These are phyloP conservation scores for Exophiala sp. DNA, from an alignment of 2,329 filamentous ascomycete genomes.

Conservation along the genomic window DNA sequence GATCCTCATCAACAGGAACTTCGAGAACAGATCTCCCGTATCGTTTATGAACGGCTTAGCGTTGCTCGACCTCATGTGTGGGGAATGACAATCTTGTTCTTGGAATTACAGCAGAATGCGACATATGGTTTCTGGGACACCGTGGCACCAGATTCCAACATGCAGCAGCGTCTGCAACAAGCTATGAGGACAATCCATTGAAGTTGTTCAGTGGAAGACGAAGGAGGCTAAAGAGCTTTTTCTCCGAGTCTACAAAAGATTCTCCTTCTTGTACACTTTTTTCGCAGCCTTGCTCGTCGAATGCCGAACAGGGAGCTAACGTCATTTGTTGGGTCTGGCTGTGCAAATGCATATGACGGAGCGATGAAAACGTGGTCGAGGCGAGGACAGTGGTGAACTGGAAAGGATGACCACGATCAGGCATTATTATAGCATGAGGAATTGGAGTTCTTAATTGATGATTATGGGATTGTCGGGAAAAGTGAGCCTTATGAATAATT, in stretches of 20 bases:
- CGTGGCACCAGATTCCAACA: slow-evolving; percentile 15
- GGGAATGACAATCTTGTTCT: slow-evolving; percentile 83
- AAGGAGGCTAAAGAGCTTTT: not conserved
- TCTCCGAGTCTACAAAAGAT: slow-evolving; percentile 5
- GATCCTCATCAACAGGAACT: slow-evolving; percentile 76
- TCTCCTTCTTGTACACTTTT: slow-evolving; percentile 25
- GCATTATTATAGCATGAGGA: slow-evolving; percentile 22
- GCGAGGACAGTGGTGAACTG: slow-evolving; percentile 6
- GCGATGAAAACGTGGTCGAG: slow-evolving; percentile 8
- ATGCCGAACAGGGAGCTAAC: slow-evolving; percentile 1
- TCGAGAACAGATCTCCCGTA: slow-evolving; percentile 83
- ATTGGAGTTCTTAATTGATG: slow-evolving; percentile 19
- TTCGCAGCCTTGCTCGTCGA: slow-evolving; percentile 10
- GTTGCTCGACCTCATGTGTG: slow-evolving; percentile 92
- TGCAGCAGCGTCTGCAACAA: slow-evolving; percentile 25
- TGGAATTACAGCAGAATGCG: slow-evolving; percentile 88
- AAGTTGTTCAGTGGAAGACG: slow-evolving; percentile 1
- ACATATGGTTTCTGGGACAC: slow-evolving; percentile 83
- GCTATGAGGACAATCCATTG: slow-evolving; percentile 22
- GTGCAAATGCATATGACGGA: slow-evolving; percentile 18
- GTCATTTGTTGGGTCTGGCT: slow-evolving; percentile 15
- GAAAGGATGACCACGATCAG: slow-evolving; percentile 4
- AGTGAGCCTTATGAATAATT: slow-evolving; percentile 21
- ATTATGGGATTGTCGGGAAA: slow-evolving; percentile 10
- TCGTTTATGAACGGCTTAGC: slow-evolving; percentile 82